Conservation (phyloP, 2,329 filamentous ascomycete genomes). For the Arthroderma uncinatum region DNA sequence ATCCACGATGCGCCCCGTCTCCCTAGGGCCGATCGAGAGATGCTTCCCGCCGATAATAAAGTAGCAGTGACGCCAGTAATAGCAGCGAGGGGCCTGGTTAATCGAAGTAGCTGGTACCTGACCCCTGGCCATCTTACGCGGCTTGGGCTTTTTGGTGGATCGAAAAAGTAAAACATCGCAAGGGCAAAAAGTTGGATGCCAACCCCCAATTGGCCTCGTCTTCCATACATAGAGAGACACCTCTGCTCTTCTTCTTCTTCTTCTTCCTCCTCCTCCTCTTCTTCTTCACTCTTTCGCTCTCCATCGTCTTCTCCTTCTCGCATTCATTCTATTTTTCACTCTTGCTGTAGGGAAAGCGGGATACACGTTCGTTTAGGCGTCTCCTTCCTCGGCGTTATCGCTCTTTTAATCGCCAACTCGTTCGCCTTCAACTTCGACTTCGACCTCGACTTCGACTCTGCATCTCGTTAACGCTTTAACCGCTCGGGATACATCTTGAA, state of each 20-base stretch:
- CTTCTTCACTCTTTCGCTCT: neutral
- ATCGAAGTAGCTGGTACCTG: neutral
- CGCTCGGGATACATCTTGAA: neutral
- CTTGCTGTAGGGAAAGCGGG: neutral
- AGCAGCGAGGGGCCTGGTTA: neutral
- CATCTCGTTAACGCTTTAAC: too few relatives aligned
- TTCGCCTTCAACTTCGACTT: neutral
- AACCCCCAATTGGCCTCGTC: too few relatives aligned
- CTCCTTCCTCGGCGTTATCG: slow-evolving; percentile 1
- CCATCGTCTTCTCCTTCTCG: neutral
- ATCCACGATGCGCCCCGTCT: neutral
- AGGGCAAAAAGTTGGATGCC: neutral
- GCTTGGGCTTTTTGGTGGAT: neutral
- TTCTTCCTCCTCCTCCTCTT: neutral
- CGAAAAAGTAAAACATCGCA: neutral
- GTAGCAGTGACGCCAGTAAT: neutral
- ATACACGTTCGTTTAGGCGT: slow-evolving; percentile 4
- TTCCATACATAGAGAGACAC: neutral
- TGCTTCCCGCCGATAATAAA: neutral
- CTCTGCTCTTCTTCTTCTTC: neutral
- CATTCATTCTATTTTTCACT: neutral
- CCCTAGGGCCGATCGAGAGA: neutral
- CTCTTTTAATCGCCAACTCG: slow-evolving; percentile 7
- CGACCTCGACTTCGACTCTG: neutral
- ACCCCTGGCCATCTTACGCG: slow-evolving; percentile 3